These are phyloP conservation scores for Periglandula ipomoeae DNA, from an alignment of 2,329 filamentous ascomycete genomes.

Conservation along the genomic window DNA sequence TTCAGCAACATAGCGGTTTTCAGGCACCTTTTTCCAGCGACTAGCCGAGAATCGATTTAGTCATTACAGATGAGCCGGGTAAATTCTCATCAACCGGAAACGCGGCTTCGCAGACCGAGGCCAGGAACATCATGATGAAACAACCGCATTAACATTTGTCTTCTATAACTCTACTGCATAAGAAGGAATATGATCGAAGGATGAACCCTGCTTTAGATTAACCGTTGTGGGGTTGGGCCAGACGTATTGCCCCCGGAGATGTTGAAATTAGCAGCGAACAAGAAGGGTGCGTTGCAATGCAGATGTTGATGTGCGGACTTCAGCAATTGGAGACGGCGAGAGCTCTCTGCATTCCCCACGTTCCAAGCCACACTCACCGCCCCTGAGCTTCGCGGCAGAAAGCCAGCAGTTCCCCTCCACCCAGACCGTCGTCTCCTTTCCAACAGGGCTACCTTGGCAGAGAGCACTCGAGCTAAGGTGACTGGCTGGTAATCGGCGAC, in stretches of 20 bases:
- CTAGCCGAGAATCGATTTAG: too few species aligned
- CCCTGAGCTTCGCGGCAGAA: slow-evolving; percentile 8
- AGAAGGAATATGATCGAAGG: too few species aligned
- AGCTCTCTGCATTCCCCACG: not conserved
- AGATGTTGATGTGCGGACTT: not conserved
- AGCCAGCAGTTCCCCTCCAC: not conserved
- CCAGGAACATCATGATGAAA: too few species aligned
- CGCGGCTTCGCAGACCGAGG: too few species aligned
- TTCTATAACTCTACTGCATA: too few species aligned
- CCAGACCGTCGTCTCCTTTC: slow-evolving; percentile 1
- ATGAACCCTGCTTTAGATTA: too few species aligned
- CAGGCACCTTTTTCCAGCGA: too few species aligned
- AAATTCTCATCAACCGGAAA: too few species aligned
- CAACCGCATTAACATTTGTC: too few species aligned
- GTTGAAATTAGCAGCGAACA: not conserved
- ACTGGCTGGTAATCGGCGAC: not conserved
- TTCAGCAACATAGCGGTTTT: not conserved
- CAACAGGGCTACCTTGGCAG: not conserved
- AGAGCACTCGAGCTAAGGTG: not conserved
- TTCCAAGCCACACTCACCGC: slow-evolving; percentile 5
- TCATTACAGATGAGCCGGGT: too few species aligned
- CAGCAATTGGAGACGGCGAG: not conserved
- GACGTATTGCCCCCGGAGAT: too few species aligned
- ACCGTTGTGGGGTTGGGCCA: too few species aligned
- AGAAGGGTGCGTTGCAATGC: not conserved